These are phyloP conservation scores for Fragaria vesca DNA, from an alignment of 306 rosid genomes.

Conservation along the genomic window DNA sequence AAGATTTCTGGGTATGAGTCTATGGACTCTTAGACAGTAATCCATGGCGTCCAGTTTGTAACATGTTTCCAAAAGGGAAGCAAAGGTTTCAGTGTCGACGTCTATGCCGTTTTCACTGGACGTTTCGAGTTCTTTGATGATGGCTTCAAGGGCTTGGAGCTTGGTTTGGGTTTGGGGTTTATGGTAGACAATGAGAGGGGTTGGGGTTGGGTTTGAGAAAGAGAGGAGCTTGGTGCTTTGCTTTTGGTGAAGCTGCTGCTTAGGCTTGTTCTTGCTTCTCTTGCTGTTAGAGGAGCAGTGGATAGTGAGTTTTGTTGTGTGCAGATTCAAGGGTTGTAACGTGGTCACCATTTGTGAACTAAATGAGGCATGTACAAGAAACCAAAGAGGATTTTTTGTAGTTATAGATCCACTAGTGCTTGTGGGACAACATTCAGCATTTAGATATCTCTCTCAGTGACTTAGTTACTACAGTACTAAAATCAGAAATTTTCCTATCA, in stretches of 20 bases:
- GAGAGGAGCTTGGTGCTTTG: slow-evolving; percentile 34
- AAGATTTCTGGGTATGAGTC: slow-evolving; percentile 50
- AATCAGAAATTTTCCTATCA: neutral
- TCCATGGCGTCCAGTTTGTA: slow-evolving; percentile 47
- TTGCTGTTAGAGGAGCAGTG: slow-evolving; percentile 39
- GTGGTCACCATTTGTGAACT: slow-evolving; percentile 35
- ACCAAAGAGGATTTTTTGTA: neutral
- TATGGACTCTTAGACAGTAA: slow-evolving; percentile 59
- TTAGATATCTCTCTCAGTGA: neutral
- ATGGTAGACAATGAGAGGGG: slow-evolving; percentile 61
- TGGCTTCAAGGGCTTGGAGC: slow-evolving; percentile 66
- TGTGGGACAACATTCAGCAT: neutral
- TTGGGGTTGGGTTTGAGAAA: slow-evolving; percentile 55
- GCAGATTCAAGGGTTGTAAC: slow-evolving; percentile 20
- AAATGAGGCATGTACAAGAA: neutral
- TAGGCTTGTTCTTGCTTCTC: slow-evolving; percentile 28
- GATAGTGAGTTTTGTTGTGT: slow-evolving; percentile 7
- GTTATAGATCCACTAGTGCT: neutral
- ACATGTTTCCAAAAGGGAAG: slow-evolving; percentile 81
- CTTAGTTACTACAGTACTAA: neutral
- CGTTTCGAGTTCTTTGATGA: slow-evolving; percentile 57
- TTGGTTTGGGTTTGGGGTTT: slow-evolving; percentile 56
- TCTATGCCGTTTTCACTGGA: slow-evolving; percentile 52
- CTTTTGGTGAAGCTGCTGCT: slow-evolving; percentile 25
- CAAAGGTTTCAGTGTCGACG: slow-evolving; percentile 54